Evolutionary conservation across 192 early-diverging fungal species (phyloP).

Genomic region (Gaertneriomyces sp.): DNA sequence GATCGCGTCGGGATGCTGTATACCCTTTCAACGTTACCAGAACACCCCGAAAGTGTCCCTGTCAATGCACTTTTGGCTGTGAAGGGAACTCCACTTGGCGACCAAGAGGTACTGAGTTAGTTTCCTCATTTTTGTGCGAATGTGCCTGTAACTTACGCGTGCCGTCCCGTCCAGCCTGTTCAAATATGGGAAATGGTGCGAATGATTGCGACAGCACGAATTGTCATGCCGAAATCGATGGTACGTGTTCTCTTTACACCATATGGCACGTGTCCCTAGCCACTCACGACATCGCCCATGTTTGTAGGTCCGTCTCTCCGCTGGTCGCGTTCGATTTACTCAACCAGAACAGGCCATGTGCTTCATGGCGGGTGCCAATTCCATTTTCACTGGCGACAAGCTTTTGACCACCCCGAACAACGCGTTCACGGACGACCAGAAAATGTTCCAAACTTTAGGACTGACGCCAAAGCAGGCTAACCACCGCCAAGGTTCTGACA

Average conservation of each 20-base stretch:
- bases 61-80: conserved; percentile 79
- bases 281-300: too few relatives aligned
- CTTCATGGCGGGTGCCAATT: conserved; percentile 82
- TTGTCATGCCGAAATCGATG: conserved; percentile 77
- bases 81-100: conserved; percentile 72
- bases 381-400: conserved; percentile 80
- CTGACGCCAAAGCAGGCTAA: conserved; percentile 19
- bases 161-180: conserved; percentile 50
- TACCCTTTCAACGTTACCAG: conserved; percentile 64
- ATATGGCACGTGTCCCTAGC: background rate
- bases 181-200: conserved; percentile 79
- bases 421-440: conserved; percentile 61
- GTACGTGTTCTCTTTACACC: conserved; percentile 24
- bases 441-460: conserved; percentile 68
- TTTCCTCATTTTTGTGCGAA: conserved; percentile 4
- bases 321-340: conserved; percentile 70
- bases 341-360: conserved; percentile 64
- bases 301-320: conserved; percentile 52
- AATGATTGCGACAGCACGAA: conserved; percentile 80
- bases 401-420: conserved; percentile 80
- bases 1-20: conserved; percentile 75
- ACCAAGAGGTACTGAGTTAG: conserved; percentile 50
- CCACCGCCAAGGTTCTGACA: conserved; percentile 10
- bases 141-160: background rate
- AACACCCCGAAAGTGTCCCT: conserved; percentile 77